Base-by-base conservation (phyloP, 2,329 filamentous ascomycete species). In the Fusarium mangiferae region DNA sequence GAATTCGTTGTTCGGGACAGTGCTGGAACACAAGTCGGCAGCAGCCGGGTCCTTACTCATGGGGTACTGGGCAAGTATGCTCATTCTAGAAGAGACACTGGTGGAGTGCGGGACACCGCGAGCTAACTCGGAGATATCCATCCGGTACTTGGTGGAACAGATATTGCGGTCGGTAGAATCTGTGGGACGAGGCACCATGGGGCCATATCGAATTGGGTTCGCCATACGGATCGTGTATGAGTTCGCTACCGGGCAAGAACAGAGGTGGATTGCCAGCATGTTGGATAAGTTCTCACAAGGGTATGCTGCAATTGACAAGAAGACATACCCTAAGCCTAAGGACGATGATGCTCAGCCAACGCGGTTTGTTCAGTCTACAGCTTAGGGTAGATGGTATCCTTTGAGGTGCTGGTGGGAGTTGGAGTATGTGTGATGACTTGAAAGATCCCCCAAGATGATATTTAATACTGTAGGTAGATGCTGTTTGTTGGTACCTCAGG, bases 81-180 rank as follows among this genome's bases (percentile, higher is more conserved):
- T 84, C n/a, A 81, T 85, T 56, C 71, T 85, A 39, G 81, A 85
- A 60, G 82, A 83, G 66, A 77, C 76, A 12, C 52, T 85, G 55
- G 77, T 79, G 26, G 78, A 81, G 59, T 84, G 82, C 62, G 75
- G 73, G 20, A 72, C 77, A 36, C 75, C 75, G 12, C 73, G 74
- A n/a, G 48, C 54, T 11, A 62, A 78, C 35, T 80, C 79, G 42
- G 75, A 72, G 13, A 72, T 76, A 35, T 73, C 54, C 36, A 81
- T 82, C 62, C 62, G 69, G 30, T 66, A 74, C 44, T 69, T 82
- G 7, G 78, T 80, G 20, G 67, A 71, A 28, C 79, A 78, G 36
- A 84, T 85, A 48, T 69, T 83, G 38, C 80, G 82, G 18, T 83
- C 81, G 17, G 68, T 85, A 51, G 84, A 85, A 74, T 80, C 75